Base-by-base conservation (phyloP, 169 alveolate species). In the Eimeria brunetti region DNA sequence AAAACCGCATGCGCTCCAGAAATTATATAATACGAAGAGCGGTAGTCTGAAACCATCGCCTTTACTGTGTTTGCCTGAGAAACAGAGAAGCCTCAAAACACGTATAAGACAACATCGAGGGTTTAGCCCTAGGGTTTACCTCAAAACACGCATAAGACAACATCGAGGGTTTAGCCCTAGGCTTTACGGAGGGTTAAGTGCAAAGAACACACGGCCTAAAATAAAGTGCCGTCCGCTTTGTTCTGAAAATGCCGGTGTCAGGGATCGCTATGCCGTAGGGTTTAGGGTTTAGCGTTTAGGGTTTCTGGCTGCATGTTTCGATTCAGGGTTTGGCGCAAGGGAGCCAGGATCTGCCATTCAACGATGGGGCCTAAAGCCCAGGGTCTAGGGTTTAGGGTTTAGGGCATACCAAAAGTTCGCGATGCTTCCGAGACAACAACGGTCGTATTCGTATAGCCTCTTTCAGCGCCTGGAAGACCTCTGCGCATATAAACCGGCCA, bases 371-470 rank as follows among this genome's bases (percentile, higher is more conserved):
- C 20, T 69, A n/a, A 4, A 24, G 80, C 20, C 8, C 80, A 20
- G 88, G 69, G 88, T 46, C 46, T 78, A 78, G 67, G 88, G 88
- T 80, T 80, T 80, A 49, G 69, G 88, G 88, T 80, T 80, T 8
- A 80, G 69, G 88, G 69, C n/a, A 5, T 80, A 83, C 76, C 27
- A 58, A 56, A 62, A 56, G 56, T 12, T 81, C 89, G 51, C 89
- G 89, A 24, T 81, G 89, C n/a, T 81, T 81, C 30, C 71, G 49
- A 24, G 89, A 81, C 51, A 81, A 30, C 18, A n/a, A 14, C 20
- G 89, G 89, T 0, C 49, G 89, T 69, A 53, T 30, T 53, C 49
- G 12, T 27, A 81, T 53, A 69, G 56, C 89, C 46, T 81, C 89
- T 12, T 46, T 53, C 20, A 81, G 27, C 7, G 71, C 89, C 49